Conservation (phyloP, 176 grass and related monocot genomes). For the Ampelocalamus luodianensis region DNA sequence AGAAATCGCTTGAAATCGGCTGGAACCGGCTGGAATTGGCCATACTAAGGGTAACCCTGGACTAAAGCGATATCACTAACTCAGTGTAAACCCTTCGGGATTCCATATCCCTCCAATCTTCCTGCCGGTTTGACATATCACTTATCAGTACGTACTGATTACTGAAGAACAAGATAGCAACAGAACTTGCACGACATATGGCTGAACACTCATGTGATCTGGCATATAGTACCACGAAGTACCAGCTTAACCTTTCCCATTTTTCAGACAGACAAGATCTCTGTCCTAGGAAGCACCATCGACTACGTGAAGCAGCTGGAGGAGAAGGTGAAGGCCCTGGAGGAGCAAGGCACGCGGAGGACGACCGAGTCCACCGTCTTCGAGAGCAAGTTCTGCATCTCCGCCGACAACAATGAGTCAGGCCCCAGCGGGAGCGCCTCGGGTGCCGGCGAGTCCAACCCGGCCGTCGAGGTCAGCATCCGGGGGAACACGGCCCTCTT, state of each 20-base stretch:
- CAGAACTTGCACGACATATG: background rate
- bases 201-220: background rate
- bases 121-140: no score
- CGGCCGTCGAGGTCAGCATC: conserved; percentile 53
- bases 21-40: no score
- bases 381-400: conserved; percentile 53
- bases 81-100: background rate
- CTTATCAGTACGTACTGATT: no score
- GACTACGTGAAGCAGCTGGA: conserved; percentile 62
- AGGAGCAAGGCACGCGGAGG: conserved; percentile 43
- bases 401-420: conserved; percentile 2
- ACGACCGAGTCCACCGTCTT: conserved; percentile 41
- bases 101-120: no score
- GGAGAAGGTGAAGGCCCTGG: conserved; percentile 58
- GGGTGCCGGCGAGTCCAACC: background rate
- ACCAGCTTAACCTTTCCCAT: background rate
- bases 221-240: background rate
- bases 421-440: conserved; percentile 9
- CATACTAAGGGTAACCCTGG: no score
- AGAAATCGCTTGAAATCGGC: no score
- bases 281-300: conserved; percentile 63
- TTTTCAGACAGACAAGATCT: conserved; percentile 69
- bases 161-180: no score
- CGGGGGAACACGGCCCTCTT: conserved; percentile 48
- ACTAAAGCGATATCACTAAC: no score